Conservation (phyloP, 176 grass and related monocot genomes). For the Carex cristatella region DNA sequence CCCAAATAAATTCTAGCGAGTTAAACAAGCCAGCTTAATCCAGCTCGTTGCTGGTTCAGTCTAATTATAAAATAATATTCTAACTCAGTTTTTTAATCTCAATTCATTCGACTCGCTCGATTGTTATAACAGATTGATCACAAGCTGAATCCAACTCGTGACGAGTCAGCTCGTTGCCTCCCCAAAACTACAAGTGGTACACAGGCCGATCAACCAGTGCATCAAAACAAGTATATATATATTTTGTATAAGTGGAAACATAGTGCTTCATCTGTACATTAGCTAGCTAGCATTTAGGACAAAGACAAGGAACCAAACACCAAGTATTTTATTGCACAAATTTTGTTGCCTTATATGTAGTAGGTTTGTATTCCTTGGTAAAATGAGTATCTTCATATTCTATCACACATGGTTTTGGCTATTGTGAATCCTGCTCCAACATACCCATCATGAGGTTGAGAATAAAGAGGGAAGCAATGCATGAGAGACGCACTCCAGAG, state of each 20-base stretch:
- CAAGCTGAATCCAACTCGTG: too few relatives aligned
- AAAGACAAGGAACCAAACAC: slow-evolving; percentile 34
- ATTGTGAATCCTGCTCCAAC: neutral
- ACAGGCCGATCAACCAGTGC: neutral
- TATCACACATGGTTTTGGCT: neutral
- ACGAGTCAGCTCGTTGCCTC: too few relatives aligned
- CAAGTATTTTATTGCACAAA: neutral
- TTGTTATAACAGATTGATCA: too few relatives aligned
- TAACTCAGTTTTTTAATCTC: too few relatives aligned
- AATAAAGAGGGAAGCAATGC: neutral
- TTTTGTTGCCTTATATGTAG: neutral
- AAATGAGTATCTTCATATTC: neutral
- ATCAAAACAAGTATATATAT: neutral
- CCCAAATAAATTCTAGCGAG: too few relatives aligned
- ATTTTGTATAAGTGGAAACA: slow-evolving; percentile 21
- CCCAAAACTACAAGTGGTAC: neutral
- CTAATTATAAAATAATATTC: too few relatives aligned
- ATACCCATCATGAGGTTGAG: slow-evolving; percentile 29
- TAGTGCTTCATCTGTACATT: slow-evolving; percentile 6
- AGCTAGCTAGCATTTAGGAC: slow-evolving; percentile 20
- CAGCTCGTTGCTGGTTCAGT: too few relatives aligned
- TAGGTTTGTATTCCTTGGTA: neutral
- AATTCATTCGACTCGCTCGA: too few relatives aligned
- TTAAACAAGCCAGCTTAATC: too few relatives aligned
- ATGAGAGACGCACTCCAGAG: slow-evolving; percentile 17